These are phyloP conservation scores for Hansfordia pulvinata DNA, from an alignment of 2,329 filamentous ascomycete species.

Conservation along the genomic window DNA sequence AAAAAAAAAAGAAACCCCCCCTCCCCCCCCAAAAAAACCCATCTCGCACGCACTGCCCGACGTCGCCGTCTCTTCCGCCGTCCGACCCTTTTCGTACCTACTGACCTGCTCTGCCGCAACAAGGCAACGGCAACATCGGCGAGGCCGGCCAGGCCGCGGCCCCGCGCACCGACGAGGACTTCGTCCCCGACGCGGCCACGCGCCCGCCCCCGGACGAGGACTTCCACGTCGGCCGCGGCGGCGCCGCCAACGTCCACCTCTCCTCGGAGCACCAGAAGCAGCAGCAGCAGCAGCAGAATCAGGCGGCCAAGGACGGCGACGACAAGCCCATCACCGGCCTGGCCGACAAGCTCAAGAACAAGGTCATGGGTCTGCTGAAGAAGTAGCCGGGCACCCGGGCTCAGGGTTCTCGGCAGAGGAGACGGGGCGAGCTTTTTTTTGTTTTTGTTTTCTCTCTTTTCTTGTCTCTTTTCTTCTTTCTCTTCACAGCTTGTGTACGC, in stretches of 20 bases:
- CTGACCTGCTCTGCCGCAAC: too few relatives aligned
- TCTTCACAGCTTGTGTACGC: too few relatives aligned
- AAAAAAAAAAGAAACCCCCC: conserved; percentile 10
- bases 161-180: conserved; percentile 33
- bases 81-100: background rate
- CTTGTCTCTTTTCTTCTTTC: too few relatives aligned
- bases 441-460: too few relatives aligned
- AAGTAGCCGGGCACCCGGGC: too few relatives aligned
- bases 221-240: conserved; percentile 46
- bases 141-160: conserved; percentile 26
- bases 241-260: conserved; percentile 41
- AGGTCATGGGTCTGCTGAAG: conserved; percentile 36
- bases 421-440: too few relatives aligned
- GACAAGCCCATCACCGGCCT: conserved; percentile 23
- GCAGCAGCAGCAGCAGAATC: conserved; percentile 1
- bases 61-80: background rate
- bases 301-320: conserved; percentile 10
- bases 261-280: conserved; percentile 11
- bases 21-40: background rate
- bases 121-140: conserved; percentile 45
- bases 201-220: conserved; percentile 32
- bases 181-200: conserved; percentile 37
- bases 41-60: too few relatives aligned
- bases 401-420: too few relatives aligned
- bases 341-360: conserved; percentile 44